phyloP scores from a whole-genome alignment of 164 flowering plant genomes.

The Annona cherimola region DNA sequence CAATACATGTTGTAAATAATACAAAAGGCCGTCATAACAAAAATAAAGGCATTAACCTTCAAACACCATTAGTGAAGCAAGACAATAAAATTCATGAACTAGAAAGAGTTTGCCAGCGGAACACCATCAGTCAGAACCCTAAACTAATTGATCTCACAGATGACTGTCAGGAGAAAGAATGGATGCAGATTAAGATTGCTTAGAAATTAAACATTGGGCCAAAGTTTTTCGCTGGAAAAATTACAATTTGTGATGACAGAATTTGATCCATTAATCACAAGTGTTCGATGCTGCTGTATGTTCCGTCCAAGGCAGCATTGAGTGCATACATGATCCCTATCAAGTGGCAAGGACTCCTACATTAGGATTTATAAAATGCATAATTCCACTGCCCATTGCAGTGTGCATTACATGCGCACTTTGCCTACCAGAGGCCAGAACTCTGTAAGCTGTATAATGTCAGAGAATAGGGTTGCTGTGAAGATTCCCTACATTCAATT shows the following conservation, averaged over 20 bases:
- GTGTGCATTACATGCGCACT: background rate
- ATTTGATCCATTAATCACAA: background rate
- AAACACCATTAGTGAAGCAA: too few species aligned
- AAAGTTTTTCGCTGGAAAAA: too few species aligned
- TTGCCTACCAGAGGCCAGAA: background rate
- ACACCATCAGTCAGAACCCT: too few species aligned
- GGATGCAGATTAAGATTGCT: too few species aligned
- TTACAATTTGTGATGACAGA: background rate
- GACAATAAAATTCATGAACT: too few species aligned
- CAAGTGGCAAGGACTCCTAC: background rate
- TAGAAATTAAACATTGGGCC: too few species aligned
- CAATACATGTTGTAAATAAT: too few species aligned
- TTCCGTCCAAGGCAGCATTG: background rate
- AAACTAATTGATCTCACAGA: too few species aligned
- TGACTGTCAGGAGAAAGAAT: too few species aligned
- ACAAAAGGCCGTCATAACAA: too few species aligned
- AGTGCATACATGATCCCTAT: background rate
- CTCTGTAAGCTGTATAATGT: background rate
- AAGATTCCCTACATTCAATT: background rate
- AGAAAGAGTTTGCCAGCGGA: too few species aligned
- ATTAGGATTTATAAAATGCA: background rate
- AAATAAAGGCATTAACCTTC: too few species aligned
- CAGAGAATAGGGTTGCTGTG: background rate
- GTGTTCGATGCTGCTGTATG: background rate
- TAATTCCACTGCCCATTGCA: background rate